Percentiles rank a stretch among this genome's conserved stretches.
These are phyloP conservation scores for Penicillium sp. DNA, from an alignment of 2,329 filamentous ascomycete genomes.

Conservation along the genomic window DNA sequence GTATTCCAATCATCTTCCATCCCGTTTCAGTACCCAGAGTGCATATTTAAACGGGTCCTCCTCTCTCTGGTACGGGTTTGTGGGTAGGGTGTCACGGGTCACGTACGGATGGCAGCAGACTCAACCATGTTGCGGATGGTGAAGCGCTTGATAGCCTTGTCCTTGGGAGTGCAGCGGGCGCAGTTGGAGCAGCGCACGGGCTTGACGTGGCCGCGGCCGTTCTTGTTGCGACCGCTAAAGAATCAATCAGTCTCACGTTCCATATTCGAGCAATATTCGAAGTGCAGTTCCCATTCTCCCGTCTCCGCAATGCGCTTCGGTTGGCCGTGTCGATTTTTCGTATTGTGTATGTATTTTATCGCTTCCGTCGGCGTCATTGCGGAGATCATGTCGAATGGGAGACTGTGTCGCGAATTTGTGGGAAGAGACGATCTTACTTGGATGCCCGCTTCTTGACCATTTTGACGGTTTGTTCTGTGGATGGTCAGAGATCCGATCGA, in stretches of 20 bases:
- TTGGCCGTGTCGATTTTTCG: conserved; percentile 4
- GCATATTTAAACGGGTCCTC: not conserved
- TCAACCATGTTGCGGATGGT: conserved; percentile 99
- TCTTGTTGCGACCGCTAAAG: conserved; percentile 95
- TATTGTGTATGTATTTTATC: conserved; percentile 6
- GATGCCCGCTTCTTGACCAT: conserved; percentile 74
- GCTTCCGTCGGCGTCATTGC: conserved; percentile 22
- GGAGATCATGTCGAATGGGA: conserved; percentile 27
- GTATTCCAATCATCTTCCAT: not conserved
- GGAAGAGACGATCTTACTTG: conserved; percentile 54
- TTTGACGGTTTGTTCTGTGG: conserved; percentile 50
- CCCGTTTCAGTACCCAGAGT: not conserved
- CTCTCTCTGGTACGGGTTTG: conserved; percentile 9
- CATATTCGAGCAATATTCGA: conserved; percentile 9
- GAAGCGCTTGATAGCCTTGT: conserved; percentile 99
- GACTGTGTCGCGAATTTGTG: conserved; percentile 19
- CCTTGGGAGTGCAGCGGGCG: conserved; percentile 92
- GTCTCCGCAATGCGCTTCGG: conserved; percentile 20
- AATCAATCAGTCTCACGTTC: conserved; percentile 23
- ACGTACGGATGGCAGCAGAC: conserved; percentile 98
- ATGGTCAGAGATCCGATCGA: conserved; percentile 28
- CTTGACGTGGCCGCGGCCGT: conserved; percentile 99
- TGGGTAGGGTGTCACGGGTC: conserved; percentile 14
- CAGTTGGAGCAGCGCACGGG: conserved; percentile 92
- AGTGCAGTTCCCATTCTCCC: conserved; percentile 18